Percentiles rank a stretch among this genome's conserved stretches.
Evolutionary conservation across 495 filamentous ascomycete species (phyloP).

Genomic region (Trichoderma asperelloides): DNA sequence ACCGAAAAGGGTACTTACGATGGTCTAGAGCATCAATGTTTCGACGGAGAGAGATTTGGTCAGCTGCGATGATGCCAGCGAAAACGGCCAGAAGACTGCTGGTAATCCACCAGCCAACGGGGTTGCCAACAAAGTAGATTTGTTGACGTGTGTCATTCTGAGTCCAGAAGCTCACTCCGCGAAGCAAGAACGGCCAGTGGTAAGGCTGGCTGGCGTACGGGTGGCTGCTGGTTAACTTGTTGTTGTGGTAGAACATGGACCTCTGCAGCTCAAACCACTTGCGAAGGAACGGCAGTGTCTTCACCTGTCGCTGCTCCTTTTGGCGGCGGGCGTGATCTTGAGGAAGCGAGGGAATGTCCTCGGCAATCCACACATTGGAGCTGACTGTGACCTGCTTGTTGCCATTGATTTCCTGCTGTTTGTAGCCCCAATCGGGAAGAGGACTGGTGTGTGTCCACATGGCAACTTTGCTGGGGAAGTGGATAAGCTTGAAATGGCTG

Average conservation of each 20-base stretch:
- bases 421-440: slow-evolving; percentile 91
- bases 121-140: slow-evolving; percentile 98
- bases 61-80: slow-evolving; percentile 81
- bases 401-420: slow-evolving; percentile 97
- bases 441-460: slow-evolving; percentile 97
- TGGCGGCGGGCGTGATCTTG: slow-evolving; percentile 57
- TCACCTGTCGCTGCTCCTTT: slow-evolving; percentile 66
- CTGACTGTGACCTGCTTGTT: slow-evolving; percentile 90
- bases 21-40: slow-evolving; percentile 90
- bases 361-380: slow-evolving; percentile 91
- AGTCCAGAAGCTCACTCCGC: slow-evolving; percentile 98
- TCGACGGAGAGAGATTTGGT: slow-evolving; percentile 84
- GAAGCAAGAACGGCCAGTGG: slow-evolving; percentile 93
- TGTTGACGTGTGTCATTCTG: slow-evolving; percentile 92
- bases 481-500: slow-evolving; percentile 89
- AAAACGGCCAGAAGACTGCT: slow-evolving; percentile 89
- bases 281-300: slow-evolving; percentile 74
- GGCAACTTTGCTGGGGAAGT: slow-evolving; percentile 86
- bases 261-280: slow-evolving; percentile 97
- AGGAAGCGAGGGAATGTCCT: slow-evolving; percentile 75
- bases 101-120: slow-evolving; percentile 94
- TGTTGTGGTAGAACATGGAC: slow-evolving; percentile 99
- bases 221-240: slow-evolving; percentile 90
- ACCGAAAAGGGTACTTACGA: slow-evolving; percentile 51
- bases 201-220: slow-evolving; percentile 92